Conservation (phyloP, 108 stramenopile genomes). For the Pseudonitzschia pungens region DNA sequence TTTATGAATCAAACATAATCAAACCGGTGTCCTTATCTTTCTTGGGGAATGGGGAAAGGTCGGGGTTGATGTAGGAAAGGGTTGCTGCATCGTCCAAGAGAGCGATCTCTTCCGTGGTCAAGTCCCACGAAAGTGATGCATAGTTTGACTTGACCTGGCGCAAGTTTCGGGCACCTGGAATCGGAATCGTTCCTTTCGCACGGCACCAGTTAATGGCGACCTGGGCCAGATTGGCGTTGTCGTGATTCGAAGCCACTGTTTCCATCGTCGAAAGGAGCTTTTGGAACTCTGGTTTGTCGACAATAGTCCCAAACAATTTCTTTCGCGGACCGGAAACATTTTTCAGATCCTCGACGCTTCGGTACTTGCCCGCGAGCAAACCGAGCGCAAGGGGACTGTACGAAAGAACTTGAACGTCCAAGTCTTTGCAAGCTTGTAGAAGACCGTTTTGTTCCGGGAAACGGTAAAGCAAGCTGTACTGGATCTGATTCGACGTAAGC, state of each 20-base stretch:
- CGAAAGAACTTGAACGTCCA: slow-evolving; percentile 59
- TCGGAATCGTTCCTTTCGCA: slow-evolving; percentile 69
- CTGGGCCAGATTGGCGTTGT: slow-evolving; percentile 35
- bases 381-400: slow-evolving; percentile 76
- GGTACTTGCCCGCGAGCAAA: slow-evolving; percentile 68
- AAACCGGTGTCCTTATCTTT: slow-evolving; percentile 56
- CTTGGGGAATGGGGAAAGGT: slow-evolving; percentile 53
- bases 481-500: slow-evolving; percentile 70
- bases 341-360: slow-evolving; percentile 11
- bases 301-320: slow-evolving; percentile 43
- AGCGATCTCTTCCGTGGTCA: slow-evolving; percentile 47
- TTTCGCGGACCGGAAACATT: slow-evolving; percentile 52
- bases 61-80: slow-evolving; percentile 45
- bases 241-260: slow-evolving; percentile 41
- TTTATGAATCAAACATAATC: slow-evolving; percentile 76
- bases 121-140: slow-evolving; percentile 53
- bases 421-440: slow-evolving; percentile 60
- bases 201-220: slow-evolving; percentile 74
- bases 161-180: slow-evolving; percentile 65
- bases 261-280: slow-evolving; percentile 46
- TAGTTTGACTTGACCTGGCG: slow-evolving; percentile 59
- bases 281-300: slow-evolving; percentile 40
- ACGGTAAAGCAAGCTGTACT: slow-evolving; percentile 59
- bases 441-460: slow-evolving; percentile 64
- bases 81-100: slow-evolving; percentile 49